Percentiles rank a stretch among this genome's conserved stretches.
Evolutionary conservation across 2,329 filamentous ascomycete species (phyloP).

Genomic region (Aureobasidium sp.): DNA sequence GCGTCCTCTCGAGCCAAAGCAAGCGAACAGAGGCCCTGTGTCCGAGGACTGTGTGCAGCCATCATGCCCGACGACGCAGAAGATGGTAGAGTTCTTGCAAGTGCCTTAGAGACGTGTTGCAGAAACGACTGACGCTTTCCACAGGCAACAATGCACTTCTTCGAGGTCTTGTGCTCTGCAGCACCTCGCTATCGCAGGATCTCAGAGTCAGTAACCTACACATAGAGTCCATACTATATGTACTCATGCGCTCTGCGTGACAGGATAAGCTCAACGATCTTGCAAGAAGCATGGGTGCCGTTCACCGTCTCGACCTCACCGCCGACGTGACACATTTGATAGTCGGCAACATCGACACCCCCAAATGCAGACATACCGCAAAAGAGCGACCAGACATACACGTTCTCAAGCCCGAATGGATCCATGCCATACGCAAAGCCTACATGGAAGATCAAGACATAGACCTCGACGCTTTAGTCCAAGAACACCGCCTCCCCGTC

Average conservation of each 20-base stretch:
- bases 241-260: not conserved
- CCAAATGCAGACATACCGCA: slow-evolving; percentile 93
- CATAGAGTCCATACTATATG: not conserved
- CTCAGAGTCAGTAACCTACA: not conserved
- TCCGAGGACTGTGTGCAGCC: not conserved
- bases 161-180: not conserved
- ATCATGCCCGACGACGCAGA: not conserved
- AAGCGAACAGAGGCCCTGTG: not conserved
- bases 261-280: slow-evolving; percentile 38
- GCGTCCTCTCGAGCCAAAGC: not conserved
- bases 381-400: slow-evolving; percentile 79
- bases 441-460: slow-evolving; percentile 77
- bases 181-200: slow-evolving; percentile 5
- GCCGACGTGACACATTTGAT: slow-evolving; percentile 91
- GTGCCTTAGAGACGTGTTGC: not conserved
- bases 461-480: slow-evolving; percentile 62
- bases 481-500: slow-evolving; percentile 53
- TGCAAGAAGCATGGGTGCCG: slow-evolving; percentile 73
- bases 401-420: slow-evolving; percentile 74
- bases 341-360: slow-evolving; percentile 78
- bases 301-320: slow-evolving; percentile 86
- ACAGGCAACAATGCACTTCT: not conserved
- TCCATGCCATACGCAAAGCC: slow-evolving; percentile 66
- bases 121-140: not conserved
- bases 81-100: not conserved